Evolutionary conservation across 805 yeast genomes (phyloP).

Genomic region (Blastobotrys americana): DNA sequence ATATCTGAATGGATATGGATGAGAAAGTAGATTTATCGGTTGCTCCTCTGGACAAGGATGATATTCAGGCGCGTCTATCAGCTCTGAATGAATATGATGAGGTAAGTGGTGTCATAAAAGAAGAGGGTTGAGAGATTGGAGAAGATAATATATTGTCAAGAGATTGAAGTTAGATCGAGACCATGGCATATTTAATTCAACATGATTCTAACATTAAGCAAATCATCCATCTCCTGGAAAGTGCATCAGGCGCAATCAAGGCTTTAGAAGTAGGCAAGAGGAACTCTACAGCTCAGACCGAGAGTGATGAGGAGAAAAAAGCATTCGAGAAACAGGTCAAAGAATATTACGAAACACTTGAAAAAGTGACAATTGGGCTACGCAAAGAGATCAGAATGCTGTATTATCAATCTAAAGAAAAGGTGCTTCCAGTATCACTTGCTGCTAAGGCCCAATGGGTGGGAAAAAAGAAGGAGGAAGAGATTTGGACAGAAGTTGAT

Average conservation of each 20-base stretch:
- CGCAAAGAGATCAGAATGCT: conserved; percentile 60
- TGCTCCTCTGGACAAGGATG: conserved; percentile 23
- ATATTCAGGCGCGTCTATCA: conserved; percentile 24
- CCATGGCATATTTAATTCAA: no score
- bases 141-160: no score
- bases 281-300: conserved; percentile 4
- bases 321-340: conserved; percentile 40
- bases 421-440: conserved; percentile 58
- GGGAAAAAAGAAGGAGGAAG: conserved; percentile 50
- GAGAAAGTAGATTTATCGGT: conserved; percentile 20
- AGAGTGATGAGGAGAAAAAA: conserved; percentile 26
- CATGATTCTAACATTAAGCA: conserved; percentile 12
- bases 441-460: conserved; percentile 65
- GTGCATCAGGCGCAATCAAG: conserved; percentile 24
- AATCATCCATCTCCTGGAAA: conserved; percentile 21
- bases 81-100: conserved; percentile 26
- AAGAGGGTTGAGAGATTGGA: no score
- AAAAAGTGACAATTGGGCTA: conserved; percentile 50
- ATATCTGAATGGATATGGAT: no score
- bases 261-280: conserved; percentile 26
- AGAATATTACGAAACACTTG: conserved; percentile 46
- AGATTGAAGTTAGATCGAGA: no score
- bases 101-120: no score
- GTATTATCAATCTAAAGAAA: conserved; percentile 42
- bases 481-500: conserved; percentile 30